These are phyloP conservation scores for Lophiostoma macrostomum DNA, from an alignment of 495 filamentous ascomycete species.

Conservation along the genomic window DNA sequence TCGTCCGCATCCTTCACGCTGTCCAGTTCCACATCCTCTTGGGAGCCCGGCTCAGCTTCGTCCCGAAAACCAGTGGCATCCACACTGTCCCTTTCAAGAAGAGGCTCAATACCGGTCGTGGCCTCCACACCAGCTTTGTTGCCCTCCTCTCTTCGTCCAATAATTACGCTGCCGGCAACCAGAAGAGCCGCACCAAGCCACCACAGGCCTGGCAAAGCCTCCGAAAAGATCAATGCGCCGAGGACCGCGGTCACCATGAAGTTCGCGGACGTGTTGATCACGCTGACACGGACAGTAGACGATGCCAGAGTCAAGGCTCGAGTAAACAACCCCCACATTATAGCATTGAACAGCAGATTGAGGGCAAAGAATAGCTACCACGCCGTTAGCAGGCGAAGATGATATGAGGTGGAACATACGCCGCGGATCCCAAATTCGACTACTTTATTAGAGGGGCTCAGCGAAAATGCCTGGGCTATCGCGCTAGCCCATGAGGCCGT, in stretches of 20 bases:
- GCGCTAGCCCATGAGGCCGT: slow-evolving; percentile 66
- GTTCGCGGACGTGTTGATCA: slow-evolving; percentile 91
- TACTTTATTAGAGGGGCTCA: slow-evolving; percentile 49
- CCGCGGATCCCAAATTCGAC: slow-evolving; percentile 66
- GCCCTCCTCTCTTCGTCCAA: slow-evolving; percentile 73
- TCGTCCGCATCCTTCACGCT: slow-evolving; percentile 24
- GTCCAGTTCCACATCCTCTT: slow-evolving; percentile 18
- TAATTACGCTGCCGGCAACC: slow-evolving; percentile 85
- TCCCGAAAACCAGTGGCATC: slow-evolving; percentile 14
- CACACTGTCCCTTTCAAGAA: slow-evolving; percentile 11
- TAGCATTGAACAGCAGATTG: slow-evolving; percentile 83
- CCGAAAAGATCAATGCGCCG: slow-evolving; percentile 69
- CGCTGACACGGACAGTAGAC: slow-evolving; percentile 84
- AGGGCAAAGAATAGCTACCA: slow-evolving; percentile 76
- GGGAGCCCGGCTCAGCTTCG: slow-evolving; percentile 3
- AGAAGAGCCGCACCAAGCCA: slow-evolving; percentile 82
- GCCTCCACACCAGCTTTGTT: slow-evolving; percentile 24
- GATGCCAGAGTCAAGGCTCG: slow-evolving; percentile 77
- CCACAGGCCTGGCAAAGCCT: slow-evolving; percentile 74
- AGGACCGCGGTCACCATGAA: slow-evolving; percentile 89
- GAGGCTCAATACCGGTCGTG: slow-evolving; percentile 18
- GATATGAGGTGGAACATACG: slow-evolving; percentile 52
- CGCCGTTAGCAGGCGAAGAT: background rate
- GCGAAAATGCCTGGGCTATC: slow-evolving; percentile 60
- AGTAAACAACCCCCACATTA: slow-evolving; percentile 92